These are phyloP conservation scores for Botrytis fabae DNA, from an alignment of 2,329 filamentous ascomycete species.

Conservation along the genomic window DNA sequence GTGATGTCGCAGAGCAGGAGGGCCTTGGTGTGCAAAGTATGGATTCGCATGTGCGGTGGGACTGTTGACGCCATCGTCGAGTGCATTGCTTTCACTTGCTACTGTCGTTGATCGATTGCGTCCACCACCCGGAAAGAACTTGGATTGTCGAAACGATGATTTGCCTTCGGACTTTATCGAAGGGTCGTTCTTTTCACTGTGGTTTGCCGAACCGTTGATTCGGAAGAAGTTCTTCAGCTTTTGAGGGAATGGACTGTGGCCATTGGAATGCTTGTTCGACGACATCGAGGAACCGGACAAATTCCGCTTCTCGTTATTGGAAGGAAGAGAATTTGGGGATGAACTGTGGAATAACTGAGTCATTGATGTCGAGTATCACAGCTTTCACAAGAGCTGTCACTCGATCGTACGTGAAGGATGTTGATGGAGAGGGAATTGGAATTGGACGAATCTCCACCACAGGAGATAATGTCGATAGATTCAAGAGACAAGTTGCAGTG, in stretches of 20 bases:
- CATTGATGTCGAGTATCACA: constrained; percentile 34
- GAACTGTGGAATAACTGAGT: constrained; percentile 38
- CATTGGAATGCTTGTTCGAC: constrained; percentile 54
- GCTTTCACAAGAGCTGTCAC: constrained; percentile 37
- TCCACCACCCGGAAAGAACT: constrained; percentile 84
- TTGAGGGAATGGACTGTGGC: constrained; percentile 63
- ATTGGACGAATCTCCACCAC: background rate
- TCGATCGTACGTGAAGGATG: constrained; percentile 23
- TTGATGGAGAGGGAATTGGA: background rate
- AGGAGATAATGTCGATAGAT: constrained; percentile 1
- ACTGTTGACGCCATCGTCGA: constrained; percentile 87
- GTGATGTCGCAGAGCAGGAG: constrained; percentile 88
- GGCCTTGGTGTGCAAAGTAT: constrained; percentile 95
- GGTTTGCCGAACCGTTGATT: constrained; percentile 53
- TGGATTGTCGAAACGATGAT: constrained; percentile 73
- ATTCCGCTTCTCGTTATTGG: constrained; percentile 40
- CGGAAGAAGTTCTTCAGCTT: constrained; percentile 72
- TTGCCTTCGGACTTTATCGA: constrained; percentile 40
- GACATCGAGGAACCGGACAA: constrained; percentile 41
- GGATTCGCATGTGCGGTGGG: constrained; percentile 94
- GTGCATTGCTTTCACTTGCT: constrained; percentile 85
- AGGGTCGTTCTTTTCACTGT: constrained; percentile 44
- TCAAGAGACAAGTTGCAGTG: background rate
- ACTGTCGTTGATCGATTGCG: constrained; percentile 88
- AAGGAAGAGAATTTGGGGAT: constrained; percentile 32